These are phyloP conservation scores for Komagataella pseudopastoris DNA, from an alignment of 805 yeast species.

Conservation along the genomic window DNA sequence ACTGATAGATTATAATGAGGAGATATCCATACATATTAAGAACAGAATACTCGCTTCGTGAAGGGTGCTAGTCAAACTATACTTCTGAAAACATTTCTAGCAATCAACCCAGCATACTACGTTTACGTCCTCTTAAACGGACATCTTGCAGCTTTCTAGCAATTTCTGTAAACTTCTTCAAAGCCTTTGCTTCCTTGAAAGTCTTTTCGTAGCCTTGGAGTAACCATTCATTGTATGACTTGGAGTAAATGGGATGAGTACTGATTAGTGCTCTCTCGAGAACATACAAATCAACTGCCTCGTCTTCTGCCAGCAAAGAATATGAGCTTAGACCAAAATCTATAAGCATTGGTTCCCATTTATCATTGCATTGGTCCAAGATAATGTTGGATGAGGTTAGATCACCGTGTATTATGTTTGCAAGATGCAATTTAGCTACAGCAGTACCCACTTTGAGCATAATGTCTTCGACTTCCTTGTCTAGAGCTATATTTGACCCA, in stretches of 20 bases:
- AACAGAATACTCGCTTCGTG: background rate
- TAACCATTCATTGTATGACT: constrained; percentile 52
- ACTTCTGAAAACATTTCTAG: too few relatives aligned
- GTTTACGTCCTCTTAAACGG: constrained; percentile 82
- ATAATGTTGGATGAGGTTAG: constrained; percentile 83
- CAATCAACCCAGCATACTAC: constrained; percentile 76
- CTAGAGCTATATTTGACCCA: constrained; percentile 12
- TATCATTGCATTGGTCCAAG: constrained; percentile 17
- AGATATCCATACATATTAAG: background rate
- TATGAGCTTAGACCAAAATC: constrained; percentile 87
- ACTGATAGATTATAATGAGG: background rate
- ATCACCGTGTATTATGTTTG: constrained; percentile 87
- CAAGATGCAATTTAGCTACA: constrained; percentile 58
- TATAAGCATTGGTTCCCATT: constrained; percentile 45
- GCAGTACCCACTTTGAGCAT: constrained; percentile 47
- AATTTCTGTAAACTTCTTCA: constrained; percentile 35
- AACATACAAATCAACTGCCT: constrained; percentile 94
- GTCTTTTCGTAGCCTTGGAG: constrained; percentile 50
- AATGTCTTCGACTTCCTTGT: constrained; percentile 26
- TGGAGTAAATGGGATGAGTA: constrained; percentile 73
- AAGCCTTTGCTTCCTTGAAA: constrained; percentile 17
- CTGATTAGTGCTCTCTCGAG: constrained; percentile 83
- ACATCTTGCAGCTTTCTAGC: constrained; percentile 66
- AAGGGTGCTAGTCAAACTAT: too few relatives aligned
- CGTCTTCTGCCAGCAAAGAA: constrained; percentile 71